Base-by-base conservation (phyloP, 768 basidiomycete species). In the Arthromyces matolae region DNA sequence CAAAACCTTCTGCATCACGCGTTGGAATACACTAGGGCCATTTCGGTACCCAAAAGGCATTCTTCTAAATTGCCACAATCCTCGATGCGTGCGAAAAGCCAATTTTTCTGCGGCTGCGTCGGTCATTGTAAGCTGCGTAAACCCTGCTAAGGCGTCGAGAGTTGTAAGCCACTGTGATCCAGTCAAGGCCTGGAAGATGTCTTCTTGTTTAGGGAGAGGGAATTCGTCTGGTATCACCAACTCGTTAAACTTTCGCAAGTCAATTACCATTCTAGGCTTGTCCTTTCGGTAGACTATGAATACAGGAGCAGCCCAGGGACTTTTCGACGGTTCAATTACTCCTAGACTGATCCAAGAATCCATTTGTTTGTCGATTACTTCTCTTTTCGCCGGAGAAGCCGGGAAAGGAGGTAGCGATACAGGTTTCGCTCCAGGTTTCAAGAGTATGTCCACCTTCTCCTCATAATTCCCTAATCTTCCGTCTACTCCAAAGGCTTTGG, bases 1-100 rank as follows among this genome's bases (percentile, higher is more conserved):
- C 1, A 72, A 53, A 0, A 71, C 50, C 7, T 44, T 44, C 28
- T 73, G 69, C 72, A 76, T 75, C 2, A 71, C 53, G 16, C 69
- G 39, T 42, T 75, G 74, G 45, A 74, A 74, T 0, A 71, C 58
- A 2, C 64, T 56, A 0, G 72, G 73, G 1, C 70, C 66, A 46
- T 69, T 69, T 0, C 61, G 42, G 1, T 61, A 58, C 1, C 69
- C 66, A 41, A 76, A 75, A 0, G 71, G 72, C 69, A 75, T 72
- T 28, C 68, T 39, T 23, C 46, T 48, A 52, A 75, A 75, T 47
- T 76, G 72, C 25, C 49, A 69, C 0, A 74, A 52, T 7, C 73
- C 75, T 32, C 53, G 42, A 48, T 73, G 75, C 0, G 64, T 65
- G 4, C 66, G 47, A 42, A 76, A 75, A 0, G 70, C 71, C 0